Evolutionary conservation across 768 basidiomycete genomes (phyloP).

Genomic region (Boletus sp.): DNA sequence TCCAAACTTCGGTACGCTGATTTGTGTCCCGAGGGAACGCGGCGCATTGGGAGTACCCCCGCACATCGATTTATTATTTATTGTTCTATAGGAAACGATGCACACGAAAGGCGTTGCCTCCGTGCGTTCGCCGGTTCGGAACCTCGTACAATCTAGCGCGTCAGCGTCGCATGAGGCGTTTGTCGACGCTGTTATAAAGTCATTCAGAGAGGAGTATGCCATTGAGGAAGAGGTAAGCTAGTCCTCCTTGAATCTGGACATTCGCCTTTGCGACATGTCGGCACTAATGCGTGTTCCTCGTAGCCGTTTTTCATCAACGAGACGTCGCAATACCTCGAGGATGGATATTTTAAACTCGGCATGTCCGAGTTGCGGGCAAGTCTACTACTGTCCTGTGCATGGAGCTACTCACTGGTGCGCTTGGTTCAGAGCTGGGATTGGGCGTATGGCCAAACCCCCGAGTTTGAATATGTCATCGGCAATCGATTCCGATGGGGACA

Average conservation of each 20-base stretch:
- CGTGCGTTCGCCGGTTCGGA: conserved; percentile 89
- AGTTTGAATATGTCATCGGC: conserved; percentile 67
- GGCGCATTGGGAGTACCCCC: not conserved
- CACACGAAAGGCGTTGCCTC: conserved; percentile 84
- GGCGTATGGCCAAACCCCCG: conserved; percentile 90
- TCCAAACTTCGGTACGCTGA: not conserved
- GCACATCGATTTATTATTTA: not conserved
- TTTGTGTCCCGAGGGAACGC: not conserved
- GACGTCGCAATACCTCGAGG: conserved; percentile 39
- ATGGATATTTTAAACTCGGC: conserved; percentile 63
- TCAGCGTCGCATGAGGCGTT: conserved; percentile 66
- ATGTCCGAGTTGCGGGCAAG: conserved; percentile 71
- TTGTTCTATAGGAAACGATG: conserved; percentile 62
- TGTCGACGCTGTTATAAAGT: conserved; percentile 58
- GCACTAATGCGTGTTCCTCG: not conserved
- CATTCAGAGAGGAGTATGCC: conserved; percentile 62
- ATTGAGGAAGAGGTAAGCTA: conserved; percentile 34
- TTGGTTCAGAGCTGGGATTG: conserved; percentile 83
- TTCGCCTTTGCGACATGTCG: not conserved
- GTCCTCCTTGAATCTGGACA: not conserved
- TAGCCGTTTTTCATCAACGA: conserved; percentile 46
- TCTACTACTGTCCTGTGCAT: not conserved
- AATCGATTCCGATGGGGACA: conserved; percentile 51
- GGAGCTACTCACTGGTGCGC: not conserved
- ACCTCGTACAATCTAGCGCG: conserved; percentile 56